Evolutionary conservation across 2,329 filamentous ascomycete species (phyloP).

Genomic region (Scedosporium minutisporum): DNA sequence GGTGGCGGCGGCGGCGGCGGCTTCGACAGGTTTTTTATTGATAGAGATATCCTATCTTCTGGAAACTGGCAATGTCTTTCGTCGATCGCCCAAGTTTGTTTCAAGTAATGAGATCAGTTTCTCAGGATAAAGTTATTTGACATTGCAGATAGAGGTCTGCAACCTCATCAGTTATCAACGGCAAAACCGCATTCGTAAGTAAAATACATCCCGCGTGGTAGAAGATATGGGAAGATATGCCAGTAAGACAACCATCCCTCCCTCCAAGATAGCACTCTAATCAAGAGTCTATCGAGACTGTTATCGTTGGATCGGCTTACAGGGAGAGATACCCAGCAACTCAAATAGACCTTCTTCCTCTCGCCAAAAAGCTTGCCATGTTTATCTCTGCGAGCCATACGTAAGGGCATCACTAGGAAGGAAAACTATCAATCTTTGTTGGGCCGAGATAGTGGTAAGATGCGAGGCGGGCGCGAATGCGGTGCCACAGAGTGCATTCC

Average conservation of each 20-base stretch:
- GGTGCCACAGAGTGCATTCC: not conserved
- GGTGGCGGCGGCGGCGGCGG: not conserved
- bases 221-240: conserved; percentile 9
- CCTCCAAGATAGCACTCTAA: conserved; percentile 11
- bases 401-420: not conserved
- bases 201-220: not conserved
- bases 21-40: not conserved
- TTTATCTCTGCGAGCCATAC: not conserved
- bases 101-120: not conserved
- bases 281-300: conserved; percentile 3
- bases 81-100: too few species aligned
- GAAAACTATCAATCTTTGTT: not conserved
- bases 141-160: not conserved
- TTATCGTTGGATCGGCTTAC: not conserved
- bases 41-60: not conserved
- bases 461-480: not conserved
- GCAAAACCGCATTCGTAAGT: not conserved
- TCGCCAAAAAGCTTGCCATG: not conserved
- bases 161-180: not conserved
- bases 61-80: too few species aligned
- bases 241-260: conserved; percentile 13
- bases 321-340: not conserved
- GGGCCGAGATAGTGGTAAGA: not conserved
- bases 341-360: too few species aligned
- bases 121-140: too few species aligned